phyloP scores from a whole-genome alignment of 495 filamentous ascomycete species.

The Trichoderma reesei region DNA sequence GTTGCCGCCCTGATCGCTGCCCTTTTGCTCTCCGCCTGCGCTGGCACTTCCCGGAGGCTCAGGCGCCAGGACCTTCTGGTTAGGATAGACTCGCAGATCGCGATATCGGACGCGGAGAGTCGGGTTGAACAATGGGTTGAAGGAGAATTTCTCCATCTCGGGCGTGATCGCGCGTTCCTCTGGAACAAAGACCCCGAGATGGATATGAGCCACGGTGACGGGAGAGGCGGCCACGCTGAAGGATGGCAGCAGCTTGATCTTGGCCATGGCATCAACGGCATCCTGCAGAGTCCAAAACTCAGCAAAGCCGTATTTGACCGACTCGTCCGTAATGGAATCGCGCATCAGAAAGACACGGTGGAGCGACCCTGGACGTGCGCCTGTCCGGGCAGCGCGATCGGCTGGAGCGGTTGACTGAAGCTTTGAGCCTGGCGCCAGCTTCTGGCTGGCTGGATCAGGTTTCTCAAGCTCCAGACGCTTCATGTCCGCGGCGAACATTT shows the following conservation, averaged over 20 bases:
- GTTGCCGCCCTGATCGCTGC: constrained; percentile 17
- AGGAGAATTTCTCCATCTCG: constrained; percentile 53
- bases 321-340: constrained; percentile 63
- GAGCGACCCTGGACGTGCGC: constrained; percentile 67
- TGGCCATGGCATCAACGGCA: constrained; percentile 64
- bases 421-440: constrained; percentile 35
- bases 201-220: constrained; percentile 68
- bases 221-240: constrained; percentile 78
- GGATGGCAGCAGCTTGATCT: constrained; percentile 65
- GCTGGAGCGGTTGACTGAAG: constrained; percentile 68
- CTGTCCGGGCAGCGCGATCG: constrained; percentile 55
- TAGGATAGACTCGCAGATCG: constrained; percentile 71
- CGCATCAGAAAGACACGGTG: constrained; percentile 71
- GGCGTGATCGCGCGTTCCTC: constrained; percentile 44
- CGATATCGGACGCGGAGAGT: constrained; percentile 69
- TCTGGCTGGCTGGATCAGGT: constrained; percentile 35
- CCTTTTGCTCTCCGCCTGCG: constrained; percentile 2
- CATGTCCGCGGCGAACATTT: constrained; percentile 68
- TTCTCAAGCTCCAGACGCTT: constrained; percentile 61
- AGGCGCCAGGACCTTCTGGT: constrained; percentile 50
- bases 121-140: constrained; percentile 62
- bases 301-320: constrained; percentile 82
- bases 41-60: constrained; percentile 25
- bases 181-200: constrained; percentile 82
- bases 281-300: constrained; percentile 73